A percentile compares a stretch with the other conserved stretches of the same genome.
Evolutionary conservation across 805 yeast species (phyloP).

Genomic region (Cyberlindnera mycetangii): DNA sequence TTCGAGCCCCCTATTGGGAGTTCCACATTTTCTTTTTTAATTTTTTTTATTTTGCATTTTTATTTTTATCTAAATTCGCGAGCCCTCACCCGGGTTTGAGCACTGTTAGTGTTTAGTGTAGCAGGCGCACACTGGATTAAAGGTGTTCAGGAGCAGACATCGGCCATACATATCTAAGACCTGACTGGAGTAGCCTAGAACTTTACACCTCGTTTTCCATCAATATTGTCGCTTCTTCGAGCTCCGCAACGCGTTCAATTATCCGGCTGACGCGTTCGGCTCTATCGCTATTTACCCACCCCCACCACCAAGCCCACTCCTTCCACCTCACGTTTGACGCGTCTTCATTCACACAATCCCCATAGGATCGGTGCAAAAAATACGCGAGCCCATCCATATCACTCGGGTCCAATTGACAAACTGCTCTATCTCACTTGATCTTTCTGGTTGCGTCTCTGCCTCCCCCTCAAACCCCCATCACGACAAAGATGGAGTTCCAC

Average conservation of each 20-base stretch:
- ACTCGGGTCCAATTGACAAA: too few relatives aligned
- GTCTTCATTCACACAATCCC: too few relatives aligned
- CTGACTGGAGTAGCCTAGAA: too few relatives aligned
- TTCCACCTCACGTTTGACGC: background rate
- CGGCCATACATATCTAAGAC: too few relatives aligned
- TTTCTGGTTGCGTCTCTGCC: too few relatives aligned
- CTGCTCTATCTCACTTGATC: too few relatives aligned
- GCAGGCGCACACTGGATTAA: too few relatives aligned
- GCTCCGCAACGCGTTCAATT: background rate
- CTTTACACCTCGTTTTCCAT: too few relatives aligned
- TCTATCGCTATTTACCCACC: slow-evolving; percentile 1
- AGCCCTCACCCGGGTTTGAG: background rate
- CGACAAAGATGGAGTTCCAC: slow-evolving; percentile 29
- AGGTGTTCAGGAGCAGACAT: too few relatives aligned
- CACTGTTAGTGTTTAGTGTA: too few relatives aligned
- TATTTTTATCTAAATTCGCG: background rate
- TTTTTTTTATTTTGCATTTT: slow-evolving; percentile 6
- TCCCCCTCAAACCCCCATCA: slow-evolving; percentile 3
- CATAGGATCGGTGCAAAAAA: too few relatives aligned
- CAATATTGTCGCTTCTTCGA: background rate
- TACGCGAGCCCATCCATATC: too few relatives aligned
- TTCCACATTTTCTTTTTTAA: slow-evolving; percentile 20
- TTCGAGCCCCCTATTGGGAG: slow-evolving; percentile 34
- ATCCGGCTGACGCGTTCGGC: slow-evolving; percentile 1
- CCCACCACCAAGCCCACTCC: background rate